Conservation (phyloP, 192 early-diverging fungal genomes). For the Dissophora ornata region DNA sequence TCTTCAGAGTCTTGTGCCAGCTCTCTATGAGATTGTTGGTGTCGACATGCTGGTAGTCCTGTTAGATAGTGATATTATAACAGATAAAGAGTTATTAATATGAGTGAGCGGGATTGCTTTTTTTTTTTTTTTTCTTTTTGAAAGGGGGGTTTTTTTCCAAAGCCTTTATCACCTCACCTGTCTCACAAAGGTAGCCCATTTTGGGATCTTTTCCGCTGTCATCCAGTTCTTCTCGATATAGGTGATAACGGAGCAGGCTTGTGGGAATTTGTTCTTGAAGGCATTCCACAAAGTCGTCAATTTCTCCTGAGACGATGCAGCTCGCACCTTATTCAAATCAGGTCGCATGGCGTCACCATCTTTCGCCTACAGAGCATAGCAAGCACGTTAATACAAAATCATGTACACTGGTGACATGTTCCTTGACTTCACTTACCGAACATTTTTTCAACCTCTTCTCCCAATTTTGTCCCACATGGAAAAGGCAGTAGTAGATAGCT, state of each 20-base stretch:
- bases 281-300: background rate
- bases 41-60: too few relatives aligned
- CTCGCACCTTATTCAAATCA: constrained; percentile 12
- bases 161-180: constrained; percentile 11
- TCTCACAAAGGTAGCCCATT: constrained; percentile 15
- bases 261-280: constrained; percentile 1
- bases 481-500: constrained; percentile 4
- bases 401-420: too few relatives aligned
- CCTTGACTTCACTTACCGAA: background rate
- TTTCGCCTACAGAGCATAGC: background rate
- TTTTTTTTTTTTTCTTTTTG: too few relatives aligned
- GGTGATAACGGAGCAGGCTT: constrained; percentile 5
- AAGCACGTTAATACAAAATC: background rate
- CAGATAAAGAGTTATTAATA: too few relatives aligned
- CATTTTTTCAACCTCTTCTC: constrained; percentile 4
- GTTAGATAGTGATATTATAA: too few relatives aligned
- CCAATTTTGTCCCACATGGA: constrained; percentile 20
- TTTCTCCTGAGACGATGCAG: constrained; percentile 1
- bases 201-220: constrained; percentile 4
- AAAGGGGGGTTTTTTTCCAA: too few relatives aligned
- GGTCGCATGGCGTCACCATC: constrained; percentile 15
- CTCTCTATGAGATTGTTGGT: too few relatives aligned
- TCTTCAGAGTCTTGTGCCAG: too few relatives aligned
- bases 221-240: constrained; percentile 21
- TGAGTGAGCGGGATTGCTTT: too few relatives aligned